phyloP scores from a whole-genome alignment of 2,329 filamentous ascomycete species.

The Epichloe elymi region DNA sequence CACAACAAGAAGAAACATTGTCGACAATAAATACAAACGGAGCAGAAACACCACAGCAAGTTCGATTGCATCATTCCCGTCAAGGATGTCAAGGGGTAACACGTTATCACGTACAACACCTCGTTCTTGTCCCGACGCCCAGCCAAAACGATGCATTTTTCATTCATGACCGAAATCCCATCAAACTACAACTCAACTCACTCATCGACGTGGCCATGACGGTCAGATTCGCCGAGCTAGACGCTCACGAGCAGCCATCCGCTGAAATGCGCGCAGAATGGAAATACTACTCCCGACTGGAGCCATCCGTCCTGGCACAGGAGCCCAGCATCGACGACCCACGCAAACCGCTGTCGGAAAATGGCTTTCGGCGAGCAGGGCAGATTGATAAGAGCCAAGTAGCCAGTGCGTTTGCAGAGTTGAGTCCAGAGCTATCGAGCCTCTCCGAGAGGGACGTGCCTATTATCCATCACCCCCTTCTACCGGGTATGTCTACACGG shows the following conservation, averaged over 20 bases:
- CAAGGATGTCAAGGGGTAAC: no score
- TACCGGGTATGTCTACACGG: slow-evolving; percentile 46
- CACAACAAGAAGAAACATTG: background rate
- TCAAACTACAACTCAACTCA: no score
- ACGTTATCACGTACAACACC: no score
- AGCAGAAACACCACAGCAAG: no score
- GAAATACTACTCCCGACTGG: slow-evolving; percentile 58
- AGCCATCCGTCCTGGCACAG: slow-evolving; percentile 34
- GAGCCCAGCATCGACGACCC: slow-evolving; percentile 47
- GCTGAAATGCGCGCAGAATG: slow-evolving; percentile 55
- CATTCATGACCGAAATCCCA: no score
- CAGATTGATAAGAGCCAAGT: background rate
- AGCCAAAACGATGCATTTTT: no score
- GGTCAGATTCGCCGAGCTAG: slow-evolving; percentile 32
- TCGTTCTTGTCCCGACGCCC: no score
- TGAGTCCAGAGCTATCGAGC: slow-evolving; percentile 21
- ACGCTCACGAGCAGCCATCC: slow-evolving; percentile 69
- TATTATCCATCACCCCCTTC: slow-evolving; percentile 49
- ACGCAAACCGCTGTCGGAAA: slow-evolving; percentile 21
- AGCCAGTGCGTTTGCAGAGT: slow-evolving; percentile 17
- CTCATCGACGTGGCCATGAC: slow-evolving; percentile 11
- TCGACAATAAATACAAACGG: no score
- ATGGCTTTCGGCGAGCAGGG: slow-evolving; percentile 11
- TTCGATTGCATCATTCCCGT: no score
- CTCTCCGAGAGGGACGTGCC: slow-evolving; percentile 26